Conservation (phyloP, 148 eudicot genomes). For the Pouteria glomerata region DNA sequence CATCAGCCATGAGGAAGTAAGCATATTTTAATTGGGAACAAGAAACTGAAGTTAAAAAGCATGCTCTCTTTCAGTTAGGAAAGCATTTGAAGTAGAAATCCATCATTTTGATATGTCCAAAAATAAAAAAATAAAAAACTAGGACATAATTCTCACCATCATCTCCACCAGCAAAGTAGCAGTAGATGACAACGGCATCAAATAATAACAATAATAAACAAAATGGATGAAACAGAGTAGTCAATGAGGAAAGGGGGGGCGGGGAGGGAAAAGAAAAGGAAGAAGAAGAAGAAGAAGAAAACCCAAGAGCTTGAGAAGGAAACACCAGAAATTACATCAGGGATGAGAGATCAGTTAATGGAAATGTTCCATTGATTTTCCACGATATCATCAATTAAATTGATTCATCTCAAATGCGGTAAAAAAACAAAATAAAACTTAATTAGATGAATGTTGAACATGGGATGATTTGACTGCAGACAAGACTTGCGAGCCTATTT, state of each 20-base stretch:
- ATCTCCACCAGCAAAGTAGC: neutral
- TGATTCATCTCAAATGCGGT: neutral
- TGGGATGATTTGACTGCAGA: neutral
- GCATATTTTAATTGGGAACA: neutral
- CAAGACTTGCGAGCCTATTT: neutral
- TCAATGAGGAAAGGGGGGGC: neutral
- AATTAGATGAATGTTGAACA: neutral
- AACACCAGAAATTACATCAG: neutral
- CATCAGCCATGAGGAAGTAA: neutral
- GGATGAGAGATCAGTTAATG: neutral
- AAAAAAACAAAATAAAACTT: neutral
- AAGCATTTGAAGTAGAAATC: slow-evolving; percentile 13
- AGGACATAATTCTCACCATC: neutral
- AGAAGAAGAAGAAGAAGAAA: neutral
- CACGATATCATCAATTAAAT: neutral
- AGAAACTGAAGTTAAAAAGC: neutral
- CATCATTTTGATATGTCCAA: neutral
- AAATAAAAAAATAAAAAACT: too few relatives aligned
- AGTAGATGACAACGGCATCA: too few relatives aligned
- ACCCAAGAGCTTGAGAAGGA: neutral
- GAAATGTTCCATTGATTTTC: neutral
- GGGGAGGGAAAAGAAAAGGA: too few relatives aligned
- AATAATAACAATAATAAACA: too few relatives aligned
- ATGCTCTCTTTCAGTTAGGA: neutral
- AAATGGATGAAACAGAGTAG: too few relatives aligned